Percentiles rank a stretch among this genome's conserved stretches.
These are phyloP conservation scores for Gloeopeniophorella convolvens DNA, from an alignment of 768 basidiomycete species.

Conservation along the genomic window DNA sequence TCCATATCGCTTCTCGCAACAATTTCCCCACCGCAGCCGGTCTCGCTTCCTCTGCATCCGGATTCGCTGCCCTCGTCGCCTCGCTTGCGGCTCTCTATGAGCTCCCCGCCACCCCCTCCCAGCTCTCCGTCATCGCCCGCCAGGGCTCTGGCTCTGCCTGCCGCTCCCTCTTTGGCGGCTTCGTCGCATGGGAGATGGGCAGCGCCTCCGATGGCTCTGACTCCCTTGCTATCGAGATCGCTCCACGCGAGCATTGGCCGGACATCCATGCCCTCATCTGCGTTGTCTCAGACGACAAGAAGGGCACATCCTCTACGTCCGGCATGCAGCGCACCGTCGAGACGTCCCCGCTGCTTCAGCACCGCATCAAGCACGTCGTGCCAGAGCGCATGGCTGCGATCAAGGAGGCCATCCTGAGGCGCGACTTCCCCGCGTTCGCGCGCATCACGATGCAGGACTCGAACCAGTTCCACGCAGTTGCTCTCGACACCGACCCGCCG, in stretches of 20 bases:
- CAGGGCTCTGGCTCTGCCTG: conserved; percentile 98
- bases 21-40: conserved; percentile 99
- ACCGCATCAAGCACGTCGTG: conserved; percentile 83
- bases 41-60: conserved; percentile 93
- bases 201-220: conserved; percentile 62
- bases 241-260: conserved; percentile 84
- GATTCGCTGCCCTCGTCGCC: conserved; percentile 90
- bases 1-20: conserved; percentile 93
- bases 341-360: conserved; percentile 80
- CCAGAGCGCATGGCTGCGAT: conserved; percentile 82
- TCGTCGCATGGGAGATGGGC: conserved; percentile 92
- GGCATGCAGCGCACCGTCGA: conserved; percentile 99
- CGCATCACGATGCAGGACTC: conserved; percentile 94
- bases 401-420: conserved; percentile 64
- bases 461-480: conserved; percentile 98
- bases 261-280: conserved; percentile 96
- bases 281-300: conserved; percentile 93
- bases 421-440: conserved; percentile 87
- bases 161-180: conserved; percentile 95
- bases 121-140: conserved; percentile 89
- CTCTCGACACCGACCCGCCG: conserved; percentile 93
- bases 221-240: conserved; percentile 83
- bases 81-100: conserved; percentile 84
- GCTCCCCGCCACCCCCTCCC: conserved; percentile 70
- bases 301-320: conserved; percentile 88